Evolutionary conservation across 495 filamentous ascomycete species (phyloP), one percentile per base, ranked within the genome.

Genomic region (Jackrogersella multiformis): DNA sequence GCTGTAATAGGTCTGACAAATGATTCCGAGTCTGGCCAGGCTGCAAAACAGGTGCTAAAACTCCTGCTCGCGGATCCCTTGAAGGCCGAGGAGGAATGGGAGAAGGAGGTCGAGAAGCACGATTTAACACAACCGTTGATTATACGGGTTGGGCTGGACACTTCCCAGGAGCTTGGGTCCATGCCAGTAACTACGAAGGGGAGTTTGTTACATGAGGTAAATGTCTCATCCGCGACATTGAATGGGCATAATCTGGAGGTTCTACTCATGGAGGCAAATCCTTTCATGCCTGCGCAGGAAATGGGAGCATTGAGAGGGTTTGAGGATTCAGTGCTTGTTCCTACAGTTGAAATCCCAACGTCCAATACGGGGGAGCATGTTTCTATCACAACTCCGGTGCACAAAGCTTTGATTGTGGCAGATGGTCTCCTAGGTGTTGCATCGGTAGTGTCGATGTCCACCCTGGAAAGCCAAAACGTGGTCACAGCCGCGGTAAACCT

Each of bases 11-110:
- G 73, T n/a, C 63, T 82, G 5, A 70, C 73, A 13, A 72, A 76
- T 64, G 76, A 73, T 23, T 66, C 76, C 6, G 56, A 74, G 13
- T 73, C 78, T 0, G 68, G 76, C 7, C 57, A 68, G 21, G 81
- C 72, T 10, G 82, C 82, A 1, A 80, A 81, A 56, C 85, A 85
- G 59, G 82, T 98, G 12, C 83, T 92, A 12, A 83, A 86, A 26
- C 78, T 90, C 32, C 76, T 96, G 46, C 81, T 97, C 16, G 91
- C 90, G 18, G 94, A 97, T 78, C 90, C 93, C 12, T 78, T 97
- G 69, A 81, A 81, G 30, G 71, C 77, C 0, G 81, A 87, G 65
- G 81, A 85, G 52, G 75, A 79, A 39, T 96, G 92, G 92, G 94
- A 97, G 72, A 81, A 83, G 69, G 74, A 84, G 48, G 75, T 97